These are phyloP conservation scores for Ampelomyces quisqualis DNA, from an alignment of 2,329 filamentous ascomycete genomes.

Conservation along the genomic window DNA sequence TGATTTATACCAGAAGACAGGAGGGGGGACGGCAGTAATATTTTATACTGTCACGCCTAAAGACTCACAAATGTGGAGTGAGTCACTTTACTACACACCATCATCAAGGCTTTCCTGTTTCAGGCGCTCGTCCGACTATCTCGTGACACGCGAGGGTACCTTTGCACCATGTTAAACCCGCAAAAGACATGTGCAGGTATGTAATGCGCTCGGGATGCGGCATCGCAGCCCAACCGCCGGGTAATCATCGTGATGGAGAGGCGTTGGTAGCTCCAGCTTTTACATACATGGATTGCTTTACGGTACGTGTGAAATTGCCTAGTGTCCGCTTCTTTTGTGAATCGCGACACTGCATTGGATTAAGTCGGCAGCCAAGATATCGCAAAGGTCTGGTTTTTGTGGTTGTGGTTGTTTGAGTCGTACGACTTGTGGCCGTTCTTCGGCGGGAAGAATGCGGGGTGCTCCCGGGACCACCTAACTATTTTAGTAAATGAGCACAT, in stretches of 20 bases:
- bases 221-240: constrained; percentile 10
- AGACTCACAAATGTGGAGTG: constrained; percentile 12
- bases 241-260: constrained; percentile 9
- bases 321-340: not conserved
- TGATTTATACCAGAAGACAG: not conserved
- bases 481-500: no score
- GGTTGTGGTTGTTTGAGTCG: not conserved
- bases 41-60: constrained; percentile 1
- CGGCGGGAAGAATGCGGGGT: not conserved
- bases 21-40: no score
- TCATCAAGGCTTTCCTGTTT: constrained; percentile 10
- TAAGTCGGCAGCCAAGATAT: not conserved
- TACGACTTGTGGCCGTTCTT: not conserved
- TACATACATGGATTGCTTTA: constrained; percentile 12
- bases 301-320: not conserved
- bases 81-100: not conserved
- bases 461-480: no score
- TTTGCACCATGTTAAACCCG: constrained; percentile 2
- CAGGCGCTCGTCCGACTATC: constrained; percentile 12
- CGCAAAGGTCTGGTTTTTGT: not conserved
- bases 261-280: constrained; percentile 1
- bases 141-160: constrained; percentile 4
- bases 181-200: constrained; percentile 4
- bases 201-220: no score
- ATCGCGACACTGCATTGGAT: no score